Evolutionary conservation across 1,284 basidiomycete genomes (phyloP), one percentile per base, ranked within the genome.

Genomic region (Meira miltonrushii): DNA sequence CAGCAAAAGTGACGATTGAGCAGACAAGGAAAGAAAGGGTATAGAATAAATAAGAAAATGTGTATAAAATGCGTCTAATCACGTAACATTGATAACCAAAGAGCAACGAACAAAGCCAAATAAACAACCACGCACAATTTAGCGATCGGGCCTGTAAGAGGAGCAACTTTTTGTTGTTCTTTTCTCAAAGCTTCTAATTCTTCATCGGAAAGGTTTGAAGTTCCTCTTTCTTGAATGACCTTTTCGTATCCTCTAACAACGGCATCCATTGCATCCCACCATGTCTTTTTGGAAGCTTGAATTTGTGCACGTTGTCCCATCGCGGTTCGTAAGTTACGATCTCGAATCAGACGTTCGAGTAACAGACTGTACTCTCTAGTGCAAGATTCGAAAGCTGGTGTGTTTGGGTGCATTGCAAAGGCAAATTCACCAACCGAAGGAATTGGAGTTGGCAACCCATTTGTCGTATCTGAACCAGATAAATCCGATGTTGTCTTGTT

Each of bases 231-330:
- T 7, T 40, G 49, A 55, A 72, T 61, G 37, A 67, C 78, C 51
- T 81, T 80, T 21, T 82, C 76, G 68, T 83, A 84, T 5, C 82
- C 81, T 53, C 82, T 81, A 8, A 84, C 82, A 58, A 82, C 81
- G 39, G 78, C 74, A 64, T 83, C 82, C 82, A 84, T 84, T 1
- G 83, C 83, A 62, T 81, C 81, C 79, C 80, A 81, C 83, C 83
- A 84, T 1, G 82, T 82, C 54, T 79, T 79, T 7, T 80, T n/a
- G 72, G 67, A 64, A 0, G 75, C 81, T 52, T 78, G 79, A 41
- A 79, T 79, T 51, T 69, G 72, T 0, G 79, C 82, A 21, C 61
- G 73, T 54, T 63, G 59, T 12, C 79, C 78, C 82, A 84, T 83
- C 17, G 69, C 65, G 1, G 64, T 65, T n/a, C 82, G 74, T 38